A percentile compares a stretch with the other conserved stretches of the same genome.
Conservation (phyloP, 768 basidiomycete genomes). For the Lactarius akahatsu region DNA sequence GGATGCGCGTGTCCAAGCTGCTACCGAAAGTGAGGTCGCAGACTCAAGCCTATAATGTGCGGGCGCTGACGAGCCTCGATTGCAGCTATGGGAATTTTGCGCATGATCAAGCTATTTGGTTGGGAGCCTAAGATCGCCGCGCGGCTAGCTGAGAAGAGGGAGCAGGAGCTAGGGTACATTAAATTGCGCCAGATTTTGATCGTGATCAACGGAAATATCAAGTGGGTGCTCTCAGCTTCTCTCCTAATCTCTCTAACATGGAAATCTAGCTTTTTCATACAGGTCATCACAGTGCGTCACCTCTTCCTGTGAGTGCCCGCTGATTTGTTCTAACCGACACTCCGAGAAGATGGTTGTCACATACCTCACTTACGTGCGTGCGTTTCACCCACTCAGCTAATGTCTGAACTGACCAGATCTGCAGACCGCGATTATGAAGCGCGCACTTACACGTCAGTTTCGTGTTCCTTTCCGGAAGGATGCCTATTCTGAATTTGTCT, state of each 20-base stretch:
- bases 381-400: no score
- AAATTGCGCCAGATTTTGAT: constrained; percentile 38
- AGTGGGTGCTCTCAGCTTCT: constrained; percentile 30
- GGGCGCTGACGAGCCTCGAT: constrained; percentile 11
- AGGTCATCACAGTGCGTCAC: constrained; percentile 37
- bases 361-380: constrained; percentile 37
- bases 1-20: constrained; percentile 46
- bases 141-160: constrained; percentile 37
- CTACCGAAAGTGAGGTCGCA: constrained; percentile 41
- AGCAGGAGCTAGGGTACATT: constrained; percentile 40
- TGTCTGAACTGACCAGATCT: not conserved
- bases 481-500: not conserved
- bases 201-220: constrained; percentile 37
- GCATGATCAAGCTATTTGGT: constrained; percentile 63
- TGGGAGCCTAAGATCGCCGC: constrained; percentile 51
- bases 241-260: not conserved
- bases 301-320: not conserved
- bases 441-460: constrained; percentile 35
- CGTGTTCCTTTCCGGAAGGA: not conserved
- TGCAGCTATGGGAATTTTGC: constrained; percentile 39
- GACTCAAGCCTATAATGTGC: not conserved
- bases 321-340: not conserved
- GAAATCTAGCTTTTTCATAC: constrained; percentile 38
- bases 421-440: constrained; percentile 37
- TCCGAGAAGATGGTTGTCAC: constrained; percentile 36